phyloP scores from a whole-genome alignment of 192 early-diverging fungal species.

The Rhizophlyctis rosea region DNA sequence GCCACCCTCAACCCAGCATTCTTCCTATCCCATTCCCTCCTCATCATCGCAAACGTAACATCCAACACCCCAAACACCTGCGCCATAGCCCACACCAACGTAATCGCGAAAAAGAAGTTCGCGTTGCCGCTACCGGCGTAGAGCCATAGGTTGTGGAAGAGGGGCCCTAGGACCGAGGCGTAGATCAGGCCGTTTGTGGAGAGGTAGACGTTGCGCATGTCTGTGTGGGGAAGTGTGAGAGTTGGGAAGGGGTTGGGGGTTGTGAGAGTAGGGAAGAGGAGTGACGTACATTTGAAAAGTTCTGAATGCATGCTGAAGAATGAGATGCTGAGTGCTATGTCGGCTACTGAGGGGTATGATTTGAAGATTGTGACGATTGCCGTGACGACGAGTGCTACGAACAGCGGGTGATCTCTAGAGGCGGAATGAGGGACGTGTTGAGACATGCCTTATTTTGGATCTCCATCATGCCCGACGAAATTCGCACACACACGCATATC shows the following conservation, averaged over 20 bases:
- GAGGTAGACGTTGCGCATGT: constrained; percentile 80
- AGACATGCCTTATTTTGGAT: too few species aligned
- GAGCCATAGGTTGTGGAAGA: constrained; percentile 95
- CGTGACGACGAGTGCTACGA: constrained; percentile 66
- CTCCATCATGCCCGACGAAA: too few species aligned
- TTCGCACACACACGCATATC: too few species aligned
- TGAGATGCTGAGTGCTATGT: constrained; percentile 76
- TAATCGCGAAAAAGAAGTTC: constrained; percentile 98
- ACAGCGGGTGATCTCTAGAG: constrained; percentile 71
- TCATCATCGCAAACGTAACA: constrained; percentile 68
- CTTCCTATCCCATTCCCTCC: constrained; percentile 77
- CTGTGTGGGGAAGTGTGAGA: constrained; percentile 12
- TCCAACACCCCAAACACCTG: constrained; percentile 87
- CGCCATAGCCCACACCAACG: constrained; percentile 83
- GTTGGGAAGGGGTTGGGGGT: constrained; percentile 20
- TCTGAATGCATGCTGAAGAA: constrained; percentile 80
- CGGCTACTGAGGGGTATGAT: constrained; percentile 88
- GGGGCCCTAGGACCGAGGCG: constrained; percentile 74
- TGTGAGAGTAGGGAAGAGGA: neutral
- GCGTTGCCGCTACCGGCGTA: constrained; percentile 95
- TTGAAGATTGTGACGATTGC: constrained; percentile 86
- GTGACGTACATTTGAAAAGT: constrained; percentile 80
- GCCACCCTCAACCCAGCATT: constrained; percentile 50
- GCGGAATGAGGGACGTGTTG: too few species aligned
- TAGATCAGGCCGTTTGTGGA: constrained; percentile 68